Evolutionary conservation across 148 eudicot genomes (phyloP), one percentile per base, ranked within the genome.

Genomic region (Camellia granthamiana): DNA sequence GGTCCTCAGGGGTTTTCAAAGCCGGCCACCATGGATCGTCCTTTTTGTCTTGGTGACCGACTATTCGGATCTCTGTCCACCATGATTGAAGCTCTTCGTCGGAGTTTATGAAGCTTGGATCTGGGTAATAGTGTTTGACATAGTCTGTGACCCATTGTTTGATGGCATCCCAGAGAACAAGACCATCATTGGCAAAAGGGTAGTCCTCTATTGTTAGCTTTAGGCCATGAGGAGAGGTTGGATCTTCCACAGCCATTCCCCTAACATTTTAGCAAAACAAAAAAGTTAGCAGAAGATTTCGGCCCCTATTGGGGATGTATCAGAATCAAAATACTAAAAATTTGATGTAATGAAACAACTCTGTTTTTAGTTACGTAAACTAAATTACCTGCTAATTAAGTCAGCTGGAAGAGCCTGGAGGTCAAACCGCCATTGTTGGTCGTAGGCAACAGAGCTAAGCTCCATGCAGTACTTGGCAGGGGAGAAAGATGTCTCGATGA

Each of bases 21-120:
- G 30, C 56, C 0, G 97, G 93, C 97, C 98, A 94, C 97, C 98
- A 88, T 0, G 89, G 88, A 62, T 89, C 90, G 44, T 94, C 90
- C 66, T 92, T 92, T 65, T 90, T 92, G 67, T 94, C 98, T 5
- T 14, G 86, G 54, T 94, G 98, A 3, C 98, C 95, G 21, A 82
- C 79, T 6, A 83, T 87, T 75, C 83, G 81, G 21, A 91, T 89
- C 69, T 92, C 97, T 9, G 83, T 79, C 95, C 97, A 94, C 97
- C 98, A 94, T 67, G 87, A 80, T 84, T 89, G 91, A 80, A 94
- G 90, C 80, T 92, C 98, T 15, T 68, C 0, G 75, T 94, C 97
- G 0, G 88, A 83, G 19, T 84, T 69, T 10, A 94, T 51, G 1
- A 81, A 76, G 47, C 43, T 69, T n/a, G 81, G 12, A 18, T 89